phyloP scores from a whole-genome alignment of 352 stramenopile species.

The Phytophthora megakarya region DNA sequence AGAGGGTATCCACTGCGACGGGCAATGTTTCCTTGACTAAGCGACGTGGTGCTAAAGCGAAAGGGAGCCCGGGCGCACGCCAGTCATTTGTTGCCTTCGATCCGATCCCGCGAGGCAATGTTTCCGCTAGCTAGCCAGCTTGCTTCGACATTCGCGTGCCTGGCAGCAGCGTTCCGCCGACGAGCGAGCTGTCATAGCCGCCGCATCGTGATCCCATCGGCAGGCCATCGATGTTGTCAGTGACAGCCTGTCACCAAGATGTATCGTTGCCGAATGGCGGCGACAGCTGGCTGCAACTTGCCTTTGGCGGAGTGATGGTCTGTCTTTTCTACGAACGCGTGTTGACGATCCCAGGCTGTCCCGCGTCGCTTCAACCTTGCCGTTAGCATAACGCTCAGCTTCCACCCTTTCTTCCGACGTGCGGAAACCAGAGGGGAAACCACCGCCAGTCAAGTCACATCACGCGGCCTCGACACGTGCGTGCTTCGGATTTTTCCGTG shows the following conservation, averaged over 20 bases:
- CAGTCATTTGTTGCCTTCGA: conserved; percentile 10
- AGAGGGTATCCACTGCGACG: conserved; percentile 2
- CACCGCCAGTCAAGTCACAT: conserved; percentile 33
- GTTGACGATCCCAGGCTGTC: conserved; percentile 43
- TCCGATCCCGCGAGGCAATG: background rate
- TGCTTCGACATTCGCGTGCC: conserved; percentile 8
- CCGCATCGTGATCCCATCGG: conserved; percentile 17
- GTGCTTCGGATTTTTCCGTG: conserved; percentile 43
- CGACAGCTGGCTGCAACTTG: conserved; percentile 16
- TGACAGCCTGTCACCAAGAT: conserved; percentile 35
- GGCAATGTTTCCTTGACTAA: conserved; percentile 30
- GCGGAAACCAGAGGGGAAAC: conserved; percentile 37
- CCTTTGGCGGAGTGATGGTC: conserved; percentile 42
- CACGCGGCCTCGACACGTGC: conserved; percentile 31
- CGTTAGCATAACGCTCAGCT: conserved; percentile 40
- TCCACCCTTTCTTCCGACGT: conserved; percentile 40
- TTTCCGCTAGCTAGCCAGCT: conserved; percentile 13
- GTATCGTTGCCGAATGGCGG: conserved; percentile 25
- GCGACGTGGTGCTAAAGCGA: conserved; percentile 24
- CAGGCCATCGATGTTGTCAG: too few species aligned
- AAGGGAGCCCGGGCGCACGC: conserved; percentile 9
- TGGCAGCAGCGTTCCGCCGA: conserved; percentile 19
- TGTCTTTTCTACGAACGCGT: conserved; percentile 34
- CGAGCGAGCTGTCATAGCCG: conserved; percentile 18
- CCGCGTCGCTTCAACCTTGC: conserved; percentile 45